Base-by-base conservation (phyloP, 495 filamentous ascomycete species). In the Letharia columbiana region DNA sequence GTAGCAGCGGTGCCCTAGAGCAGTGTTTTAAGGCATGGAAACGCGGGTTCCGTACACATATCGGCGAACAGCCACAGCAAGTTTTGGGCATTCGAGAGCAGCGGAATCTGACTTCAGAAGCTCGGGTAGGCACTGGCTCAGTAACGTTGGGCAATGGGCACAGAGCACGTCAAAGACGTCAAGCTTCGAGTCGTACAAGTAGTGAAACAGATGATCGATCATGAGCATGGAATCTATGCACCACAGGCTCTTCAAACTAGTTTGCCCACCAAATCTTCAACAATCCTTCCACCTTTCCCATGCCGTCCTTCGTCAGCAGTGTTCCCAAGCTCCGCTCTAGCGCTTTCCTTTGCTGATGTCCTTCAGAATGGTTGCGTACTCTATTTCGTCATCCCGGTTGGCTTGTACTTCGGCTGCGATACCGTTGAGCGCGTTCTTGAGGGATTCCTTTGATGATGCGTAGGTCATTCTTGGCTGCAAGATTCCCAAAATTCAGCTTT, bases 391-490 rank as follows among this genome's bases (percentile, higher is more conserved):
- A 71, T 82, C 82, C 75, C 96, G 91, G 77, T 96, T 96, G 78
- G 91, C 94, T 81, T 98, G 95, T 71, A 96, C 84, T 73, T 95
- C 92, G 72, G 80, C 78, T 64, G 84, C 84, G 68, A 97, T 77
- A 42, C 90, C 90, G 76, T 84, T 89, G 64, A 98, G 85, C 39
- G 94, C 80, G 75, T 88, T 89, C 82, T 95, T 96, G 70, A 98
- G 82, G 66, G 85, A 85, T 71, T 96, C 91, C 77, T 95, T 95
- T 74, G 93, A 98, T 62, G 91, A 91, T 74, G 93, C 91, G 86
- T 97, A 98, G 71, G 96, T 84, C 95, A 97, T 98, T 79, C 91
- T 90, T 74, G 86, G 80, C 90, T 92, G 69, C 23, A 60, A 1
- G 13, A 31, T 23, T 41, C 15, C 18, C 12, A 23, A 5, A 40